phyloP scores from a whole-genome alignment of 108 stramenopile genomes.

The Cyclotella baltica region DNA sequence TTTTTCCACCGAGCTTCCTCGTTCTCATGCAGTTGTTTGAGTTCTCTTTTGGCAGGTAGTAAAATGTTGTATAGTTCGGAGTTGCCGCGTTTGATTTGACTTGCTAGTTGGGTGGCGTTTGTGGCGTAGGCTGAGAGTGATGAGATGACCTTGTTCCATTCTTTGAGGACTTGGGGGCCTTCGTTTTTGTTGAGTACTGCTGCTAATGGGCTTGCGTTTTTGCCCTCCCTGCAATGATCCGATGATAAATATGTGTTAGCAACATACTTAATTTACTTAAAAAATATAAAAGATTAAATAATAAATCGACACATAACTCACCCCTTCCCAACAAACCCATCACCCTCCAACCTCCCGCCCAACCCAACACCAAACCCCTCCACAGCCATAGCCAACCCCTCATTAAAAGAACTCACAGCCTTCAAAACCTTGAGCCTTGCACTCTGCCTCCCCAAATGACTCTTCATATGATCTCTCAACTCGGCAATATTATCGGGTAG shows the following conservation, averaged over 20 bases:
- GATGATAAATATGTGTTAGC: too few species aligned
- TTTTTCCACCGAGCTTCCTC: constrained; percentile 76
- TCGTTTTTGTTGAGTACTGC: constrained; percentile 38
- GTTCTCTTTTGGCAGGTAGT: constrained; percentile 42
- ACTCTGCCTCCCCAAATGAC: constrained; percentile 45
- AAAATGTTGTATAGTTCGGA: constrained; percentile 57
- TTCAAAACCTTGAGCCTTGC: constrained; percentile 56
- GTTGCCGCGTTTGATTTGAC: constrained; percentile 37
- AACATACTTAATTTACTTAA: background rate
- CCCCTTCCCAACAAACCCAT: constrained; percentile 34
- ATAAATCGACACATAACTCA: background rate
- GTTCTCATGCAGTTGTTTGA: constrained; percentile 57
- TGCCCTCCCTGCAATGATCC: constrained; percentile 23
- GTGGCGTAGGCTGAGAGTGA: constrained; percentile 55
- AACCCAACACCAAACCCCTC: constrained; percentile 39
- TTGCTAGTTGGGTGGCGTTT: constrained; percentile 39
- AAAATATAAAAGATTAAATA: background rate
- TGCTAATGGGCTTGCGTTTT: constrained; percentile 21
- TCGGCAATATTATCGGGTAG: constrained; percentile 65
- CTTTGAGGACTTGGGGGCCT: constrained; percentile 30
- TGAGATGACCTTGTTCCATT: constrained; percentile 52
- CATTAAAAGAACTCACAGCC: constrained; percentile 53
- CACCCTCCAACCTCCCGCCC: constrained; percentile 17
- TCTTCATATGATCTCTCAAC: constrained; percentile 66
- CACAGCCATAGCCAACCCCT: constrained; percentile 42